A percentile compares a stretch with the other conserved stretches of the same genome.
Evolutionary conservation across 2,329 filamentous ascomycete genomes (phyloP).

Genomic region (Verruconis gallopava): DNA sequence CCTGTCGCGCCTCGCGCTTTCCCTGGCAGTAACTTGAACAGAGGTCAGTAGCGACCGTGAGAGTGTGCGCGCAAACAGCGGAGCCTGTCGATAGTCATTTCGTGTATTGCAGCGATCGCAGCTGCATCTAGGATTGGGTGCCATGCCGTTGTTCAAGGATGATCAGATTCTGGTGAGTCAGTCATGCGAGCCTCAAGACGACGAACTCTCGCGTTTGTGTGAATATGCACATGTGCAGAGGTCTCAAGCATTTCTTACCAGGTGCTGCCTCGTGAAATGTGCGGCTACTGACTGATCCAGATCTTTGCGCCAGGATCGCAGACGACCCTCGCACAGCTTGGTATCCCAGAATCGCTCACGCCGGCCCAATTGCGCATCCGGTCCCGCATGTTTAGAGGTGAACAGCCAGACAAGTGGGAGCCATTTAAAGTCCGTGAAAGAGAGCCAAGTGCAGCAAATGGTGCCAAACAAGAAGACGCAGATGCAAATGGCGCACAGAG

Average conservation of each 20-base stretch:
- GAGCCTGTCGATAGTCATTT: too few relatives aligned
- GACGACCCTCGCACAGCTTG: conserved; percentile 82
- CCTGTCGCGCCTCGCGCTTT: neutral
- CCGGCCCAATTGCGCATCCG: conserved; percentile 75
- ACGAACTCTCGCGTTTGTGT: too few relatives aligned
- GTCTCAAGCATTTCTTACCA: too few relatives aligned
- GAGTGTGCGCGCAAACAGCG: too few relatives aligned
- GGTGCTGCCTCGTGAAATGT: too few relatives aligned
- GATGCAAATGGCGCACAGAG: conserved; percentile 20
- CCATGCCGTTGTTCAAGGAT: conserved; percentile 33
- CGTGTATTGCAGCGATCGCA: too few relatives aligned
- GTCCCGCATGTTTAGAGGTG: conserved; percentile 81
- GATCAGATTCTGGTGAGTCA: conserved; percentile 30
- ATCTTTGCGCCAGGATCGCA: conserved; percentile 74
- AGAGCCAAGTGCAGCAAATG: conserved; percentile 16
- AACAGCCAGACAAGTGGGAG: conserved; percentile 66
- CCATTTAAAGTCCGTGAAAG: conserved; percentile 61
- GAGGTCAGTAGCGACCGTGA: neutral
- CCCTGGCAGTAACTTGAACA: neutral
- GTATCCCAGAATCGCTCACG: conserved; percentile 79
- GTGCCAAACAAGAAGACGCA: conserved; percentile 8
- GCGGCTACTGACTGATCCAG: too few relatives aligned
- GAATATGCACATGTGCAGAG: too few relatives aligned
- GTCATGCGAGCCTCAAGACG: too few relatives aligned
- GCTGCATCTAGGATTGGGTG: too few relatives aligned